Conservation (phyloP, 2,329 filamentous ascomycete species). For the Microcera coccophila region DNA sequence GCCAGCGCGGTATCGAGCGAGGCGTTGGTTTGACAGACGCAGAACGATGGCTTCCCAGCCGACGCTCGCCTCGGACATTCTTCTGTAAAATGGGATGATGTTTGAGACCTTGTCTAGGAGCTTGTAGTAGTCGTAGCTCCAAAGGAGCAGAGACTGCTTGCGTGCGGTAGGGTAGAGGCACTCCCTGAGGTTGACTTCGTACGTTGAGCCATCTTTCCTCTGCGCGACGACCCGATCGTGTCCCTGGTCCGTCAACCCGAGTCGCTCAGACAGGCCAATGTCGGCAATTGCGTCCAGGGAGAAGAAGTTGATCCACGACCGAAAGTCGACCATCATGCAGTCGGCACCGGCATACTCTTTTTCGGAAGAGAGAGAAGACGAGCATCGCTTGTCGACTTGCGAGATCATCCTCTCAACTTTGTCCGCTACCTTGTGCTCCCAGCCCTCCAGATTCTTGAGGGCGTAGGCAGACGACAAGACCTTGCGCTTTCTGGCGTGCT, state of each 20-base stretch:
- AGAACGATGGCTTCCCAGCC: conserved; percentile 38
- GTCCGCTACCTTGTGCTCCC: conserved; percentile 54
- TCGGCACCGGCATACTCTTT: conserved; percentile 23
- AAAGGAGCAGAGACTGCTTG: conserved; percentile 48
- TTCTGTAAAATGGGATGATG: conserved; percentile 39
- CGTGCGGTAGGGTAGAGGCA: conserved; percentile 48
- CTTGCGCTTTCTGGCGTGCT: conserved; percentile 50
- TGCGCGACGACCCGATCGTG: conserved; percentile 43
- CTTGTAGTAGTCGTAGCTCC: conserved; percentile 51
- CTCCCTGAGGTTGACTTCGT: conserved; percentile 44
- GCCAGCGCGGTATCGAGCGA: conserved; percentile 30
- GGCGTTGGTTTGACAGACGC: conserved; percentile 35
- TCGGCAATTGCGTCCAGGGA: conserved; percentile 54
- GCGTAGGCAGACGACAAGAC: conserved; percentile 50
- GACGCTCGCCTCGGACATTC: conserved; percentile 24
- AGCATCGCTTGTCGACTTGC: conserved; percentile 42
- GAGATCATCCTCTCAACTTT: conserved; percentile 44
- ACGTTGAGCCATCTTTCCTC: conserved; percentile 42
- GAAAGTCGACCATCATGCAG: conserved; percentile 48
- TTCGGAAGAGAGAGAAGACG: conserved; percentile 31
- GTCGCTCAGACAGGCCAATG: conserved; percentile 48
- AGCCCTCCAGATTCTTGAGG: conserved; percentile 50
- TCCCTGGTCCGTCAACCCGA: conserved; percentile 49
- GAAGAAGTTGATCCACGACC: conserved; percentile 51
- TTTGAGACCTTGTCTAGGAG: conserved; percentile 45